These are phyloP conservation scores for Zygosaccharomyces sapae DNA, from an alignment of 1,139 yeast genomes.

Conservation along the genomic window DNA sequence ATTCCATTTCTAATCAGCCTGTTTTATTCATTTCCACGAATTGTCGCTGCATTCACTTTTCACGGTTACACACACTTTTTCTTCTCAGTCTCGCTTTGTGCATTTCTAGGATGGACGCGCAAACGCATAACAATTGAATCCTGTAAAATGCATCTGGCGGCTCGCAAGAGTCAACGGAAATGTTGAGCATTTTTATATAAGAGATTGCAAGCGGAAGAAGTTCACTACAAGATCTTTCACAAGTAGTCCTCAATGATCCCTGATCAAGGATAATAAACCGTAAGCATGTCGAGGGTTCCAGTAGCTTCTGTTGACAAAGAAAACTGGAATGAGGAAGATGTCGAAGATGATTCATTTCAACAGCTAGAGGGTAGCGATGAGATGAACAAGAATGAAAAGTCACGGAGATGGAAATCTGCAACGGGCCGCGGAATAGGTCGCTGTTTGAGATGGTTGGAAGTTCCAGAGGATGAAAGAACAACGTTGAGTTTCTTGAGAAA, in stretches of 20 bases:
- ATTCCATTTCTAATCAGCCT: not conserved
- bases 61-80: not conserved
- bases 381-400: too few species aligned
- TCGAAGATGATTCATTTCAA: not conserved
- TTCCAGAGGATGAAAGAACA: conserved; percentile 36
- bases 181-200: not conserved
- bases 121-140: conserved; percentile 3
- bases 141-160: conserved; percentile 7
- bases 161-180: not conserved
- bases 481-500: conserved; percentile 35
- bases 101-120: not conserved
- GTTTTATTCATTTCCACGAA: not conserved
- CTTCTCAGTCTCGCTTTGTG: conserved; percentile 2
- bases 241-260: too few species aligned
- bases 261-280: too few species aligned
- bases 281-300: too few species aligned
- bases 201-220: not conserved
- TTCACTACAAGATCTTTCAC: too few species aligned
- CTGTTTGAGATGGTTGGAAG: conserved; percentile 28
- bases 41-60: not conserved
- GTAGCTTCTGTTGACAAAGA: too few species aligned
- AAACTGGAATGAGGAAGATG: not conserved
- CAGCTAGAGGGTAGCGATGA: conserved; percentile 1
- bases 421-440: not conserved
- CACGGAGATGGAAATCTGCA: not conserved